phyloP scores from a whole-genome alignment of 768 basidiomycete species.

The Panaeolus cyanescens region DNA sequence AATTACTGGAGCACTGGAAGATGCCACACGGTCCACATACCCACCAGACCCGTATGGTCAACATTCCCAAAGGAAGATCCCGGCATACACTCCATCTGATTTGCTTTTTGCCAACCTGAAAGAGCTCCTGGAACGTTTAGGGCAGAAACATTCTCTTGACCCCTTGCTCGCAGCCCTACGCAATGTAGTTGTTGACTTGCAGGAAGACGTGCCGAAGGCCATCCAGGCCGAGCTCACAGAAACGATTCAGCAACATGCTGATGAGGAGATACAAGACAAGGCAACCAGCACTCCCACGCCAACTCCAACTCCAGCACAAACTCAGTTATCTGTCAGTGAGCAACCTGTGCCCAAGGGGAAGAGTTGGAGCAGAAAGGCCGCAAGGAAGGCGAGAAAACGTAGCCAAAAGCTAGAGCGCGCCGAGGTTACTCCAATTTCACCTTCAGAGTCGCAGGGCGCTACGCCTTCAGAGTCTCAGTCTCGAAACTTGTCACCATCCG shows the following conservation, averaged over 20 bases:
- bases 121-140: slow-evolving; percentile 34
- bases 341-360: not conserved
- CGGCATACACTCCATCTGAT: slow-evolving; percentile 11
- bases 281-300: not conserved
- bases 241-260: slow-evolving; percentile 13
- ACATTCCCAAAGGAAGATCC: slow-evolving; percentile 1
- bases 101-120: slow-evolving; percentile 29
- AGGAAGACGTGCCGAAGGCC: slow-evolving; percentile 7
- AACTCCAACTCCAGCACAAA: not conserved
- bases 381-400: not conserved
- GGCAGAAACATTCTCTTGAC: slow-evolving; percentile 32
- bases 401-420: not conserved
- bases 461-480: not conserved
- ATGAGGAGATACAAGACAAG: slow-evolving; percentile 10
- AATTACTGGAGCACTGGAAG: slow-evolving; percentile 3
- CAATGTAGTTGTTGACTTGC: slow-evolving; percentile 16
- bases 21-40: slow-evolving; percentile 9
- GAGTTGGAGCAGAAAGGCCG: not conserved
- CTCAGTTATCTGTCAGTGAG: slow-evolving; percentile 2
- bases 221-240: slow-evolving; percentile 8
- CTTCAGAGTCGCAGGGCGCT: not conserved
- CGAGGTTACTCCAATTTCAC: not conserved
- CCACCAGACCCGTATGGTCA: slow-evolving; percentile 18
- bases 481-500: not conserved
- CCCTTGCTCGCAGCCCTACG: slow-evolving; percentile 25